Evolutionary conservation across 352 stramenopile species (phyloP).

Genomic region (Globisporangium irregulare): DNA sequence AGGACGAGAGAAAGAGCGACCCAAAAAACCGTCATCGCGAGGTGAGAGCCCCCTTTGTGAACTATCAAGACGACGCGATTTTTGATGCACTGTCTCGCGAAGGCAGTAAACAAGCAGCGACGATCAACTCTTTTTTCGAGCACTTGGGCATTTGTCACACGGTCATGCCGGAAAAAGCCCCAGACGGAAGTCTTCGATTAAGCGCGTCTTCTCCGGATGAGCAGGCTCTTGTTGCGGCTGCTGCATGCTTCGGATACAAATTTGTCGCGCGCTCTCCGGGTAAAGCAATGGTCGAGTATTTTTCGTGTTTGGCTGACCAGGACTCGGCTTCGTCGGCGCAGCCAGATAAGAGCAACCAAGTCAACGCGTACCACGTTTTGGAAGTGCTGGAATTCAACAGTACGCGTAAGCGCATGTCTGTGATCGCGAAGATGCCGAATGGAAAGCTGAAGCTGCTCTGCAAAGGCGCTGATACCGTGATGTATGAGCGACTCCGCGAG

Average conservation of each 20-base stretch:
- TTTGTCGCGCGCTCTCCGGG: conserved; percentile 69
- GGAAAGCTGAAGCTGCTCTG: conserved; percentile 75
- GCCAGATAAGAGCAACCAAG: conserved; percentile 27
- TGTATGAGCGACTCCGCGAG: conserved; percentile 74
- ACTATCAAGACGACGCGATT: conserved; percentile 82
- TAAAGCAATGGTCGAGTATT: conserved; percentile 74
- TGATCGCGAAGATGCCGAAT: conserved; percentile 68
- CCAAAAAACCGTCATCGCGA: conserved; percentile 39
- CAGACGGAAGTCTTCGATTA: conserved; percentile 80
- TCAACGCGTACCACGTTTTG: conserved; percentile 80
- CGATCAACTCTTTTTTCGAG: conserved; percentile 80
- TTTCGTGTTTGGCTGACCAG: conserved; percentile 36
- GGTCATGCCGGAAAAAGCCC: conserved; percentile 95
- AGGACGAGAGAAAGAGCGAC: conserved; percentile 30
- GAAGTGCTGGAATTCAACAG: conserved; percentile 95
- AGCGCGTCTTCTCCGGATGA: conserved; percentile 92
- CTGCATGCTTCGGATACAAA: conserved; percentile 80
- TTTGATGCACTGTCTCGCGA: conserved; percentile 56
- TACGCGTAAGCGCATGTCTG: conserved; percentile 95
- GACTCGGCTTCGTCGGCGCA: conserved; percentile 30
- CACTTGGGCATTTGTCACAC: conserved; percentile 93
- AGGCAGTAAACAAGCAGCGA: conserved; percentile 36
- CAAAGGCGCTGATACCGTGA: conserved; percentile 88
- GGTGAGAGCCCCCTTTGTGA: conserved; percentile 77
- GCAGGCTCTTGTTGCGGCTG: conserved; percentile 83